phyloP scores from a whole-genome alignment of 2,329 filamentous ascomycete species.

The Aspergillus alliaceus region DNA sequence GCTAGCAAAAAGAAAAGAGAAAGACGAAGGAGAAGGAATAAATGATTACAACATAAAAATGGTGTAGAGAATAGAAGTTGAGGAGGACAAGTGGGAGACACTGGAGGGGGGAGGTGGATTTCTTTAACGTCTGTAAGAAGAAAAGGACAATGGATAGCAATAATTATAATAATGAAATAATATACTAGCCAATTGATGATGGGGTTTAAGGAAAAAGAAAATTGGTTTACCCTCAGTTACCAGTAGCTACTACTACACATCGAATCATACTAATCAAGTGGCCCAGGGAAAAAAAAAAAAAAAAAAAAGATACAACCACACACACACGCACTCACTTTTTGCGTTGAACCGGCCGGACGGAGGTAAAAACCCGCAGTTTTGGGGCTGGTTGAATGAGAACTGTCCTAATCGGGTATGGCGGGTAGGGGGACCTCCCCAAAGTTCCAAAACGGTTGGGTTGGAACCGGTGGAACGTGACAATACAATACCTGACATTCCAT shows the following conservation, averaged over 20 bases:
- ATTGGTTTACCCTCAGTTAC: background rate
- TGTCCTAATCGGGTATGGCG: slow-evolving; percentile 36
- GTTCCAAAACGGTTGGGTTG: slow-evolving; percentile 38
- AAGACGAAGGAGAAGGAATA: slow-evolving; percentile 4
- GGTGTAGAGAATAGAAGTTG: slow-evolving; percentile 4
- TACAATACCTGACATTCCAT: slow-evolving; percentile 5
- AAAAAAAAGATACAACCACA: background rate
- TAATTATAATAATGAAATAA: background rate
- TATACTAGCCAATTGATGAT: background rate
- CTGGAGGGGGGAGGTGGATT: background rate
- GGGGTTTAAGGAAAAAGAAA: background rate
- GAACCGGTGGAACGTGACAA: slow-evolving; percentile 17
- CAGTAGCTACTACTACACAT: background rate
- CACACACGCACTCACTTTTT: background rate
- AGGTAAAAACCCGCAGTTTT: slow-evolving; percentile 17
- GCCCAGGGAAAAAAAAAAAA: too few species aligned
- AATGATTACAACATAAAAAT: slow-evolving; percentile 11
- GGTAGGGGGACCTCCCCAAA: slow-evolving; percentile 30
- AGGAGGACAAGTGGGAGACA: slow-evolving; percentile 3
- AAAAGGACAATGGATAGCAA: slow-evolving; percentile 16
- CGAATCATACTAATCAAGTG: background rate
- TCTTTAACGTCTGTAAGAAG: background rate
- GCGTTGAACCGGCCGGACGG: slow-evolving; percentile 28
- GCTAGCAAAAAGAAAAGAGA: slow-evolving; percentile 4
- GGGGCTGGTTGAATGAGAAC: slow-evolving; percentile 32